phyloP scores from a whole-genome alignment of 805 yeast species.

The Pichia phayaonensis region DNA sequence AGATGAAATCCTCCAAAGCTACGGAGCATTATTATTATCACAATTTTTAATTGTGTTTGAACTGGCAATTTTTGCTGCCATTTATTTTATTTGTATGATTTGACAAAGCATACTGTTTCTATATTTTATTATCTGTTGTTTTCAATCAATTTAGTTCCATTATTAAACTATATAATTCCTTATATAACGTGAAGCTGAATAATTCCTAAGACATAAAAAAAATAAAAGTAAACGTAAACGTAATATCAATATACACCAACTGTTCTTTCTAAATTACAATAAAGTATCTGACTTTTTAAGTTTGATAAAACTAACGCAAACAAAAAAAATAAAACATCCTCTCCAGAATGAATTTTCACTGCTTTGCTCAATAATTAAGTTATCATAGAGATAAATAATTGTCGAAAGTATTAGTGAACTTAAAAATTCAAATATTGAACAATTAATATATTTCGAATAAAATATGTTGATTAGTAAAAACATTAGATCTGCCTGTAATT shows the following conservation, averaged over 20 bases:
- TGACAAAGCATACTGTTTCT: too few relatives aligned
- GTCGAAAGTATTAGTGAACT: conserved; percentile 16
- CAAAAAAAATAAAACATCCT: conserved; percentile 9
- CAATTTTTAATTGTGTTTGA: background rate
- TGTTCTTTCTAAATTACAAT: background rate
- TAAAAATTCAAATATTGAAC: conserved; percentile 16
- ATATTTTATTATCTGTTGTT: background rate
- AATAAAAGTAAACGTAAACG: background rate
- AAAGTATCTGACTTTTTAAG: background rate
- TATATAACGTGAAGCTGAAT: too few relatives aligned
- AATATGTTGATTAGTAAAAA: conserved; percentile 60
- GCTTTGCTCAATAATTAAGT: background rate
- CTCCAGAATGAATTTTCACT: conserved; percentile 18
- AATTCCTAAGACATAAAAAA: too few relatives aligned
- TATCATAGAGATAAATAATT: conserved; percentile 13
- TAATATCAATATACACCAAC: background rate
- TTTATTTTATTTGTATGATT: too few relatives aligned
- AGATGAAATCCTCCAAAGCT: background rate
- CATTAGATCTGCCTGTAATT: conserved; percentile 54
- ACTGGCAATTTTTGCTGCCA: too few relatives aligned
- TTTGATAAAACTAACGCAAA: conserved; percentile 2
- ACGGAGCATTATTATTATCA: background rate
- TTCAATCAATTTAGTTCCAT: background rate
- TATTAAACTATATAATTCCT: too few relatives aligned
- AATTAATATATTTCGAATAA: conserved; percentile 42